A percentile compares a stretch with the other conserved stretches of the same genome.
These are phyloP conservation scores for Hericium alpestre DNA, from an alignment of 768 basidiomycete genomes.

Conservation along the genomic window DNA sequence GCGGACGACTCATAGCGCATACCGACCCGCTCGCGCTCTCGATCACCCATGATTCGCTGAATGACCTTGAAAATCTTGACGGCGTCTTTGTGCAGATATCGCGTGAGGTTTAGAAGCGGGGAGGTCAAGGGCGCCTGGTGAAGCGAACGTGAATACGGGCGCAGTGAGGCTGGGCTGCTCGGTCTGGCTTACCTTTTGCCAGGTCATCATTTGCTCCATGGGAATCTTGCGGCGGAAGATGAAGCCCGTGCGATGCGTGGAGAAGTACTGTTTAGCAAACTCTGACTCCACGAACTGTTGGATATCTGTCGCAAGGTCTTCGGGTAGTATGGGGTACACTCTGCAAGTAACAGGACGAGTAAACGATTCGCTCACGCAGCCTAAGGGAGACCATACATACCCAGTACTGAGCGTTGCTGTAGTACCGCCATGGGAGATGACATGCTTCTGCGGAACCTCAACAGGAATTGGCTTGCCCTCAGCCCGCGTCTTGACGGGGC, in stretches of 20 bases:
- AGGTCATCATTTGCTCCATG: constrained; percentile 79
- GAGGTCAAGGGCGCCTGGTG: constrained; percentile 49
- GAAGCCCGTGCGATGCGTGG: constrained; percentile 81
- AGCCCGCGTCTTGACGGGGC: constrained; percentile 59
- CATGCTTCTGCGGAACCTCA: constrained; percentile 16
- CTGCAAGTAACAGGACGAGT: constrained; percentile 24
- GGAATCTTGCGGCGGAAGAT: constrained; percentile 77
- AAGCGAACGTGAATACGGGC: not conserved
- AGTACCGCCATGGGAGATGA: constrained; percentile 5
- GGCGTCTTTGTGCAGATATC: constrained; percentile 61
- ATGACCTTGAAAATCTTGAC: constrained; percentile 81
- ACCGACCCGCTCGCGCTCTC: constrained; percentile 52
- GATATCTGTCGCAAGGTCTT: constrained; percentile 75
- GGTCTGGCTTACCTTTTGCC: constrained; percentile 59
- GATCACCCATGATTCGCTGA: constrained; percentile 89
- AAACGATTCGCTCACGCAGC: not conserved
- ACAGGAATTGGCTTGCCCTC: constrained; percentile 56
- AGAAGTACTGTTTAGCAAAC: constrained; percentile 82
- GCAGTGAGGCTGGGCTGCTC: not conserved
- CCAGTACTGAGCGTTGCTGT: constrained; percentile 50
- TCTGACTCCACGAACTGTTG: constrained; percentile 80
- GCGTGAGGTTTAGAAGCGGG: constrained; percentile 65
- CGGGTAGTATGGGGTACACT: constrained; percentile 66
- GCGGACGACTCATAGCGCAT: constrained; percentile 25
- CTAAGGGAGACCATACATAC: constrained; percentile 31